Percentiles rank a stretch among this genome's conserved stretches.
Conservation (phyloP, 257 asterid genomes). For the Mentha longifolia region DNA sequence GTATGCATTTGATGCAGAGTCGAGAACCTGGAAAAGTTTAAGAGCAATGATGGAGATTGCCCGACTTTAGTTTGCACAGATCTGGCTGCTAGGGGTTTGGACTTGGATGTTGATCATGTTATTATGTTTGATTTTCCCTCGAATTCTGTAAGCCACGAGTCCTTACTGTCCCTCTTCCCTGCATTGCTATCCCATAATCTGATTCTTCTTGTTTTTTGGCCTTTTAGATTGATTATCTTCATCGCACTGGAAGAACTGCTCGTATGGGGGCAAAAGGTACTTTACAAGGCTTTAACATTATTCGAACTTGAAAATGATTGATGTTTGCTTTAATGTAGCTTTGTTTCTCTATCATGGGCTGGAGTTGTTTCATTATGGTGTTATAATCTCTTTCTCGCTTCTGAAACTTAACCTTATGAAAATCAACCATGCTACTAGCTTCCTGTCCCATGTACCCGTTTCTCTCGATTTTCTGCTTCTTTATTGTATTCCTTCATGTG, state of each 20-base stretch:
- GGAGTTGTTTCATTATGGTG: background rate
- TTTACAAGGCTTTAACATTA: background rate
- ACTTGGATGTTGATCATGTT: constrained; percentile 98
- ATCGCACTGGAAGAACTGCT: constrained; percentile 99
- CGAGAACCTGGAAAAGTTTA: constrained; percentile 78
- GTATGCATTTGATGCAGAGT: constrained; percentile 53
- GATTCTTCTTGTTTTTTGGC: constrained; percentile 18
- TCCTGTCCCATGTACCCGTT: background rate
- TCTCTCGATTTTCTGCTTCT: constrained; percentile 5
- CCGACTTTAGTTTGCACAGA: constrained; percentile 99
- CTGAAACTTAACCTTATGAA: background rate
- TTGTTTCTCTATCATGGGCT: background rate
- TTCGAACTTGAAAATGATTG: constrained; percentile 4
- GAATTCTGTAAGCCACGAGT: constrained; percentile 72
- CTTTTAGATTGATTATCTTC: constrained; percentile 89
- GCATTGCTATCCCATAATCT: constrained; percentile 19
- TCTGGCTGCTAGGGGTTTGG: constrained; percentile 98
- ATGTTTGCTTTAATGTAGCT: background rate
- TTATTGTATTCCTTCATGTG: background rate
- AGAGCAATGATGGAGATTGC: constrained; percentile 90
- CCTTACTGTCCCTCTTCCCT: constrained; percentile 14
- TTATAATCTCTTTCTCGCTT: background rate
- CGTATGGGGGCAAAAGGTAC: constrained; percentile 99
- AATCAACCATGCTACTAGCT: background rate
- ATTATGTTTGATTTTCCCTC: constrained; percentile 96